Percentiles rank a stretch among this genome's conserved stretches.
These are phyloP conservation scores for Ulvella scutata DNA, from an alignment of 139 green algal genomes.

Conservation along the genomic window DNA sequence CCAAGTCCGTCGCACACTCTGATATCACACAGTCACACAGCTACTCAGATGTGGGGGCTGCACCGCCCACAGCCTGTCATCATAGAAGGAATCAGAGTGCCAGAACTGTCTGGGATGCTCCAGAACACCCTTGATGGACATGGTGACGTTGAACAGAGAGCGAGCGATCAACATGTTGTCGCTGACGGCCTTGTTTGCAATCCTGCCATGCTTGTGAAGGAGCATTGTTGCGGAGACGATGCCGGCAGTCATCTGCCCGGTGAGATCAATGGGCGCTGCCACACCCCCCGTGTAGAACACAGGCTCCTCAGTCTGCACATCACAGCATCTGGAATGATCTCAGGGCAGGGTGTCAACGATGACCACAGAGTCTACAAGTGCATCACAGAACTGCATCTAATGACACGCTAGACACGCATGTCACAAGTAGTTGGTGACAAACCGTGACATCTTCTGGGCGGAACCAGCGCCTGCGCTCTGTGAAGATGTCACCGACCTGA, in stretches of 20 bases:
- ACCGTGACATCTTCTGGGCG: neutral
- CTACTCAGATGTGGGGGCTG: too few relatives aligned
- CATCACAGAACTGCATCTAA: too few relatives aligned
- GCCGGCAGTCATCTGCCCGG: neutral
- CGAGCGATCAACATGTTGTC: neutral
- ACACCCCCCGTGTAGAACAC: neutral
- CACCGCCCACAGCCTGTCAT: constrained; percentile 1
- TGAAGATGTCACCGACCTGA: neutral
- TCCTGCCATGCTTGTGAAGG: neutral
- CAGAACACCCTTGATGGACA: neutral
- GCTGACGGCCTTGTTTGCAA: neutral
- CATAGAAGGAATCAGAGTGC: neutral
- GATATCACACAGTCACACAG: too few relatives aligned
- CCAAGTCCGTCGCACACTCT: too few relatives aligned
- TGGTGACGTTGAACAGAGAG: neutral
- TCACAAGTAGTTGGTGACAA: too few relatives aligned
- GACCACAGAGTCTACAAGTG: too few relatives aligned
- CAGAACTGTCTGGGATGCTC: neutral
- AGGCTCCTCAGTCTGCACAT: neutral
- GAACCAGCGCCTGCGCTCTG: neutral
- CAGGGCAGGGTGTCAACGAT: too few relatives aligned
- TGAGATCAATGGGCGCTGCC: neutral
- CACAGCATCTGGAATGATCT: neutral
- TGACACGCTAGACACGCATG: too few relatives aligned
- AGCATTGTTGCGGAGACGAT: neutral